These are phyloP conservation scores for Neocucurbitaria cava DNA, from an alignment of 2,329 filamentous ascomycete genomes.

Conservation along the genomic window DNA sequence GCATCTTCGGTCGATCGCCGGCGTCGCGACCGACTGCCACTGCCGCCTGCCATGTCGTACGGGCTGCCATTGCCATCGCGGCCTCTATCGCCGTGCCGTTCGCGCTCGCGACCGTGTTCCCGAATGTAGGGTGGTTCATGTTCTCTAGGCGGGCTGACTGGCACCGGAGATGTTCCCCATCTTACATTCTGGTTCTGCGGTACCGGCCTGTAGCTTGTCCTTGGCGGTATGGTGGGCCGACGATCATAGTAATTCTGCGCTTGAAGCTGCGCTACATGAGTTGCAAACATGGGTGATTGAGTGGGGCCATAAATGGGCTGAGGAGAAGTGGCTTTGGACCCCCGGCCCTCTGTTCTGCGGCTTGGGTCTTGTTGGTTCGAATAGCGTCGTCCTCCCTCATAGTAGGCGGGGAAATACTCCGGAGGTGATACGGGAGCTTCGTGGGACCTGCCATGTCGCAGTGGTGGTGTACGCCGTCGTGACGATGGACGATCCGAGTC, in stretches of 20 bases:
- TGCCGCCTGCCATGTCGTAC: conserved; percentile 13
- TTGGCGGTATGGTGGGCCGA: conserved; percentile 33
- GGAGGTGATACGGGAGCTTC: conserved; percentile 49
- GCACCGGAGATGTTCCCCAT: conserved; percentile 26
- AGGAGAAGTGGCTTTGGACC: conserved; percentile 25
- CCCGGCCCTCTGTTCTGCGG: conserved; percentile 20
- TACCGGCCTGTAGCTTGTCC: conserved; percentile 33
- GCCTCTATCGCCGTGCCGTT: conserved; percentile 19
- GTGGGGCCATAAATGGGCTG: conserved; percentile 53
- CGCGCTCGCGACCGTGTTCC: conserved; percentile 23
- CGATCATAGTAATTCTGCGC: conserved; percentile 41
- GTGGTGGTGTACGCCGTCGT: conserved; percentile 34
- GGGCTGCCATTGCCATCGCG: conserved; percentile 4
- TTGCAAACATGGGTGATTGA: conserved; percentile 56
- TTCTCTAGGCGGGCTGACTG: conserved; percentile 30
- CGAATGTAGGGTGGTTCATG: conserved; percentile 28
- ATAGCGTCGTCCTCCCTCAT: conserved; percentile 36
- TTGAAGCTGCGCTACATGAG: conserved; percentile 52
- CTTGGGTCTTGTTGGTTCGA: conserved; percentile 30
- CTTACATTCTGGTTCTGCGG: conserved; percentile 30
- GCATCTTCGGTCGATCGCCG: conserved; percentile 35
- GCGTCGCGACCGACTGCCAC: conserved; percentile 22
- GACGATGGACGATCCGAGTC: conserved; percentile 36
- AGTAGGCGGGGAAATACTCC: conserved; percentile 49
- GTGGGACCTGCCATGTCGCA: conserved; percentile 52